Percentiles rank a stretch among this genome's conserved stretches.
These are phyloP conservation scores for Rhododendron vialii DNA, from an alignment of 148 eudicot genomes.

Conservation along the genomic window DNA sequence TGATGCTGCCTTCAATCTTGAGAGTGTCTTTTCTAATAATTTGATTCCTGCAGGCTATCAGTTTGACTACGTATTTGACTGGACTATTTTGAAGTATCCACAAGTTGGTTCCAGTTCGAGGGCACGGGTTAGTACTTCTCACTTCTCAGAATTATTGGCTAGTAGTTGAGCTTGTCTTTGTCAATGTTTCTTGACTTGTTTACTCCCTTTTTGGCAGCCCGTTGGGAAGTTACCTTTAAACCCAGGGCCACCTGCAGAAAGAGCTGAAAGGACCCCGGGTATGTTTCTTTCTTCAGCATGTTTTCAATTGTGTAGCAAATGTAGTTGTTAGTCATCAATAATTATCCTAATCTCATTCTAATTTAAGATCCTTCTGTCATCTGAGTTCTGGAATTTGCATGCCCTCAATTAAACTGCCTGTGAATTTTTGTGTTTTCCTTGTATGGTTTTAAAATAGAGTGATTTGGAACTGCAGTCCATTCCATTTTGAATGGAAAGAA, in stretches of 20 bases:
- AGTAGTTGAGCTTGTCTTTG: background rate
- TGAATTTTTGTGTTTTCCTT: background rate
- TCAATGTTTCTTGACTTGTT: conserved; percentile 1
- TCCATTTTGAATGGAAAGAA: background rate
- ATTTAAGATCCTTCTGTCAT: background rate
- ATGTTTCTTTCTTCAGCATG: conserved; percentile 7
- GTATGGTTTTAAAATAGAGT: background rate
- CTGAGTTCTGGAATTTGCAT: background rate
- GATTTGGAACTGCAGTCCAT: background rate
- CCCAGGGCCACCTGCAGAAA: conserved; percentile 78
- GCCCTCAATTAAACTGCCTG: background rate
- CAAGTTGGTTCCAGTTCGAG: conserved; percentile 88
- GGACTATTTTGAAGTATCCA: conserved; percentile 95
- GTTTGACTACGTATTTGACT: conserved; percentile 97
- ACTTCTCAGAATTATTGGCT: background rate
- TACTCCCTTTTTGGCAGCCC: conserved; percentile 41
- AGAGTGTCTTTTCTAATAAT: background rate
- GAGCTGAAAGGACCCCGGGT: conserved; percentile 72
- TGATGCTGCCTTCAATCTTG: background rate
- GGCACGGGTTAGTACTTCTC: conserved; percentile 50
- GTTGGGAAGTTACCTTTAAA: conserved; percentile 49
- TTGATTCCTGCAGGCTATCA: conserved; percentile 66
- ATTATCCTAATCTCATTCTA: background rate
- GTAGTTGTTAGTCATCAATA: background rate
- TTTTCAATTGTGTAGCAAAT: background rate